Evolutionary conservation across 768 basidiomycete species (phyloP).

Genomic region (Tricholoma sp.): DNA sequence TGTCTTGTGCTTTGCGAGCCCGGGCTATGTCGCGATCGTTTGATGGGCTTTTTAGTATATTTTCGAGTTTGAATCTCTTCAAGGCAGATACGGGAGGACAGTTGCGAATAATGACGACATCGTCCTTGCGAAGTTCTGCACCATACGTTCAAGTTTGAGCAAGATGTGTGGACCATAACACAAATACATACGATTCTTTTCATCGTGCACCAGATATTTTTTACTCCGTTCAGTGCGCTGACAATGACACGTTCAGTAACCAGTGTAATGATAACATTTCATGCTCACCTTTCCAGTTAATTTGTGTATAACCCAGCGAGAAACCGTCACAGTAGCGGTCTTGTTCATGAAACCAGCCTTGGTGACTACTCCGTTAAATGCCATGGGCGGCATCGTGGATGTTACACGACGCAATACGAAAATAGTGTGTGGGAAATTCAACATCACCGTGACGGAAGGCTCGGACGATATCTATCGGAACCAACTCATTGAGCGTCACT

Average conservation of each 20-base stretch:
- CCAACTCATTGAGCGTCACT: no score
- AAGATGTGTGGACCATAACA: neutral
- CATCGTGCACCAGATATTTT: conserved; percentile 77
- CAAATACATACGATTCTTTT: conserved; percentile 52
- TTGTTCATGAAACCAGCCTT: conserved; percentile 82
- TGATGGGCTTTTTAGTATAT: conserved; percentile 63
- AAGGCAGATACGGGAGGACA: conserved; percentile 76
- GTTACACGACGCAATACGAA: neutral
- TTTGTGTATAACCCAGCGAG: conserved; percentile 66
- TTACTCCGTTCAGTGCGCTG: conserved; percentile 73
- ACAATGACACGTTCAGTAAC: conserved; percentile 1
- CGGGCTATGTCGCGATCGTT: conserved; percentile 45
- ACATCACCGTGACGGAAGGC: no score
- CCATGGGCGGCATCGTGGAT: conserved; percentile 67
- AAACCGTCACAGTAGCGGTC: conserved; percentile 79
- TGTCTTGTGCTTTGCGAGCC: conserved; percentile 13
- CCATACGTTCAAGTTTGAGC: conserved; percentile 8
- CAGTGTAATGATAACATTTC: neutral
- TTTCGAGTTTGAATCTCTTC: conserved; percentile 72
- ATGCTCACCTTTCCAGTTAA: conserved; percentile 67
- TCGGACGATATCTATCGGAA: no score
- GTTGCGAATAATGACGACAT: conserved; percentile 73
- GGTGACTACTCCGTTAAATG: conserved; percentile 68
- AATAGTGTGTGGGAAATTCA: neutral
- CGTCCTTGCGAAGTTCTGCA: conserved; percentile 59